phyloP scores from a whole-genome alignment of 1,284 basidiomycete genomes.

The Leccinum brunneo-olivaceum region DNA sequence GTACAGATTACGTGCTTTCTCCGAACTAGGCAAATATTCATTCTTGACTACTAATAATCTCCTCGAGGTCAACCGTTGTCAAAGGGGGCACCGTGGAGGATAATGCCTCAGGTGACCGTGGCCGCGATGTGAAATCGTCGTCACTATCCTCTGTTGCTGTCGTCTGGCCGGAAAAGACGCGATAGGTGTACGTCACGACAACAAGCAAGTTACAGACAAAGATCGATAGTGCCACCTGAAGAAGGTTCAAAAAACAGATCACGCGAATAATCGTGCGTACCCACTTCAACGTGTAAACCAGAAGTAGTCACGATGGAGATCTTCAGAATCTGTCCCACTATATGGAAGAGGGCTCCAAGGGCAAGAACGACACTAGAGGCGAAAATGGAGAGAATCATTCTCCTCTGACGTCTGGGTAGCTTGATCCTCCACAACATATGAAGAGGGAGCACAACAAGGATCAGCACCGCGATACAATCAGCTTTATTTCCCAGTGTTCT shows the following conservation, averaged over 20 bases:
- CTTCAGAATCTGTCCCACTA: slow-evolving; percentile 16
- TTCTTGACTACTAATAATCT: not conserved
- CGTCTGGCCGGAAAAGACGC: slow-evolving; percentile 1
- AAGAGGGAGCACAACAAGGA: slow-evolving; percentile 19
- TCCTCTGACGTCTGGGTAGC: slow-evolving; percentile 16
- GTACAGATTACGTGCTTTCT: not conserved
- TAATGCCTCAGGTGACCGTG: too few species aligned
- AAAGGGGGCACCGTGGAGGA: not conserved
- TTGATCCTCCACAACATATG: slow-evolving; percentile 21
- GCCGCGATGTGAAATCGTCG: slow-evolving; percentile 5
- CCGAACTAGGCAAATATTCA: not conserved
- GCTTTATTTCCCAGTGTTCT: not conserved
- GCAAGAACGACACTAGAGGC: slow-evolving; percentile 18
- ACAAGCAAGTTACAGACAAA: slow-evolving; percentile 27
- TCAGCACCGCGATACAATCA: slow-evolving; percentile 16
- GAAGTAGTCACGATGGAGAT: not conserved
- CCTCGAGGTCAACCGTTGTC: slow-evolving; percentile 3
- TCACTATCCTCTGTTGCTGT: not conserved
- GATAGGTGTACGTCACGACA: slow-evolving; percentile 20
- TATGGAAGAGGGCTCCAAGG: slow-evolving; percentile 17
- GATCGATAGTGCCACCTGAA: slow-evolving; percentile 14
- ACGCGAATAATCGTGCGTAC: too few species aligned
- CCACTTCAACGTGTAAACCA: slow-evolving; percentile 13
- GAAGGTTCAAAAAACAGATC: not conserved
- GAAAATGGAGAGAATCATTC: slow-evolving; percentile 25